Evolutionary conservation across 2,329 filamentous ascomycete species (phyloP), one percentile per base, ranked within the genome.

Genomic region (Immersiporthe knoxdaviesiana): DNA sequence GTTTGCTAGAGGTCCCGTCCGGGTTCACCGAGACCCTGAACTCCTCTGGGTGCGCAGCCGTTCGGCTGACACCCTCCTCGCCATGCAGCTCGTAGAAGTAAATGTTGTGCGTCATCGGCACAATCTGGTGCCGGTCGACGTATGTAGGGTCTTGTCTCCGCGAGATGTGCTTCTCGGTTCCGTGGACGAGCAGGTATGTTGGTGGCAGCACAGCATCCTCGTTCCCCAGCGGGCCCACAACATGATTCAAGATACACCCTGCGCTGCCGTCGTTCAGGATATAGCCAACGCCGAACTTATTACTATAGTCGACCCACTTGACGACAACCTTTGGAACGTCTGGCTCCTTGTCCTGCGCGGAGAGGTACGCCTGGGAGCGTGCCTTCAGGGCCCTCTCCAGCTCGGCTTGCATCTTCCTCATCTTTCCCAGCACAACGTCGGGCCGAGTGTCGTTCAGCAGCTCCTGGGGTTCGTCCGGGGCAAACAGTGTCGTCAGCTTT

Each of bases 241-340:
- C 85, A 69, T 85, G 86, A 32, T 84, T 82, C 64, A 89, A 81
- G 63, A 91, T 87, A 72, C 91, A 94, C 21, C 92, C 92, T 27
- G 94, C 90, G 71, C 90, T 93, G 39, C 92, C 92, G 73, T 95
- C 91, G 71, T 92, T 92, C 66, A 96, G 82, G 69, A 95, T 93
- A 75, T 95, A 96, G 47, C 92, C 92, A 21, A 96, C 85, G 16
- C 92, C 92, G 77, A 94, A 93, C 77, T 94, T 94, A 79, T 94
- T 93, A 70, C 92, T 93, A 78, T 96, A 96, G 77, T 96, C 92
- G 8, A 96, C 92, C 92, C 92, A 96, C 76, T 94, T 93, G 14
- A 91, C 87, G 16, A 91, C 88, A 59, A 91, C 87, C 76, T 89
- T 80, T 76, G 91, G 85, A 76, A 90, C 78, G 71, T 89, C 76